Conservation (phyloP, 352 stramenopile species). For the Globisporangium takayamanum region DNA sequence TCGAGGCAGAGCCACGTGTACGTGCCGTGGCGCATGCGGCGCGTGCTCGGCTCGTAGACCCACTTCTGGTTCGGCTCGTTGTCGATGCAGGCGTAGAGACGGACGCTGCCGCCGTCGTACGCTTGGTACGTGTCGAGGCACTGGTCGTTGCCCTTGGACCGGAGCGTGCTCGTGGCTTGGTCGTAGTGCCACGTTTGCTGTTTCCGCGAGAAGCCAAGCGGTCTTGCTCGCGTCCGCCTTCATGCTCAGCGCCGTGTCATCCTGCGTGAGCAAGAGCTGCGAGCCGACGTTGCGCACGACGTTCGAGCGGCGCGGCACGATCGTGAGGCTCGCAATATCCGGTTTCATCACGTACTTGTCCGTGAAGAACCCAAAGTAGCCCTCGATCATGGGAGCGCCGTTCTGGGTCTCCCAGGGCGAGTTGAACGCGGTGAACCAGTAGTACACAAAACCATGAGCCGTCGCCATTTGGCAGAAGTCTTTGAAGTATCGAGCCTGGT, state of each 20-base stretch:
- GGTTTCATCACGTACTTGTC: constrained; percentile 47
- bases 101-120: constrained; percentile 41
- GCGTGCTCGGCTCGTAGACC: constrained; percentile 41
- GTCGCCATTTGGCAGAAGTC: constrained; percentile 58
- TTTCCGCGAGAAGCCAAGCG: constrained; percentile 43
- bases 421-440: constrained; percentile 71
- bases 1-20: constrained; percentile 59
- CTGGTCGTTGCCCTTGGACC: constrained; percentile 60
- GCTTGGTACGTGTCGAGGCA: constrained; percentile 57
- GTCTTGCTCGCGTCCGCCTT: constrained; percentile 24
- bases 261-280: constrained; percentile 17
- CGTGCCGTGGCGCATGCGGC: constrained; percentile 31
- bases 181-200: constrained; percentile 70
- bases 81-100: constrained; percentile 47
- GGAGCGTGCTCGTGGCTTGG: constrained; percentile 31
- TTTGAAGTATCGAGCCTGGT: constrained; percentile 60
- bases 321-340: constrained; percentile 40
- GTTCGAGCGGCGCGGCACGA: constrained; percentile 18
- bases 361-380: constrained; percentile 56
- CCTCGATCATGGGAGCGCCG: constrained; percentile 43
- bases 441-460: constrained; percentile 50
- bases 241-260: constrained; percentile 33
- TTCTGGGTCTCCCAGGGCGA: constrained; percentile 45
- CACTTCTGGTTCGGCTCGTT: constrained; percentile 62
- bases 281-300: constrained; percentile 18